Base-by-base conservation (phyloP, 2,329 filamentous ascomycete species). In the Aureobasidium sp. region DNA sequence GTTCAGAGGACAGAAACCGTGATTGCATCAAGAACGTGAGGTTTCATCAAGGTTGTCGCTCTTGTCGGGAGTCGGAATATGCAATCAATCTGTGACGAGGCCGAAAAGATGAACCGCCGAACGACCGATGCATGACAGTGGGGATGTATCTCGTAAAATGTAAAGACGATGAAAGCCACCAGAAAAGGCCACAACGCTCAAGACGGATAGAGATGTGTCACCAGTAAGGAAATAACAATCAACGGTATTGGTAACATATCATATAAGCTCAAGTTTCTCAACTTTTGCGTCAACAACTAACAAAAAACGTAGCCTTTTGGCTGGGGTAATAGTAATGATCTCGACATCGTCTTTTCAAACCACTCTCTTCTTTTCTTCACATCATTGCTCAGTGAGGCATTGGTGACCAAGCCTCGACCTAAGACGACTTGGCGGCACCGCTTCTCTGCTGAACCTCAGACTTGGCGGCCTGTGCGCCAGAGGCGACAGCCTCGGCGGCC, bases 391-490 rank as follows among this genome's bases (percentile, higher is more conserved):
- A 51, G 31, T 37, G 47, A 17, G 47, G 13, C 47, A 51, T 35
- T 37, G 47, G 47, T 37, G 47, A 23, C 49, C 49, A 53, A 40
- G 33, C 35, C 35, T 53, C 49, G 15, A 57, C 43, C 46, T 51
- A 45, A 35, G 62, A 51, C 25, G 74, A 75, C 68, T 57, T 57
- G 38, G 53, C 21, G 9, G 75, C 71, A 25, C 81, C 83, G 60
- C 74, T 78, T 67, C 83, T 78, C 81, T 86, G 86, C 74, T 82
- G 84, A 57, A 80, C 78, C 70, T 84, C 83, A 57, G 79, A 76
- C 84, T 95, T 90, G 66, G 84, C 87, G 80, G 94, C 91, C 68
- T 86, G 87, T 47, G 89, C 77, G 54, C 81, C 81, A 61, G 79
- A 81, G 63, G 79, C 77, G 62, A 81, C 78, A 58, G 81, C 81